Evolutionary conservation across 257 asterid genomes (phyloP).

Genomic region (Solanum ahanhuiri): DNA sequence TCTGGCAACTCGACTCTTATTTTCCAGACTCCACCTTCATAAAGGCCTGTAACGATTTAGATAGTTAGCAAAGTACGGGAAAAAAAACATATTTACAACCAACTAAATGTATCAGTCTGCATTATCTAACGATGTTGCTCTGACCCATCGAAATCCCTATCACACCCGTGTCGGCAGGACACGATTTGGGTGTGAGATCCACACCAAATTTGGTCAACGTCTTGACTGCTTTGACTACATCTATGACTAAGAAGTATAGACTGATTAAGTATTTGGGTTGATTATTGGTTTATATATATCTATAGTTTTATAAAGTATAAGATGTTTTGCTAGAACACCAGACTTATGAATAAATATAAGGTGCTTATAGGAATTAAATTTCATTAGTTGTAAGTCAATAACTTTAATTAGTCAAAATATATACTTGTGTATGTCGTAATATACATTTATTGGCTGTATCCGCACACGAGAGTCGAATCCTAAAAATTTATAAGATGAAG

Average conservation of each 20-base stretch:
- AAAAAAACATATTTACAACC: background rate
- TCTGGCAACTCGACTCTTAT: conserved; percentile 85
- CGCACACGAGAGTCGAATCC: background rate
- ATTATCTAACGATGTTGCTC: background rate
- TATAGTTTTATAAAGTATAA: background rate
- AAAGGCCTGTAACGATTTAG: conserved; percentile 41
- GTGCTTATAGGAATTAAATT: background rate
- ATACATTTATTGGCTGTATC: background rate
- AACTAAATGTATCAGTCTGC: background rate
- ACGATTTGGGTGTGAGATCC: background rate
- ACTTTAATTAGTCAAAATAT: background rate
- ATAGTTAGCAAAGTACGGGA: background rate
- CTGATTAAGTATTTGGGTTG: background rate
- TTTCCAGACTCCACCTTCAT: conserved; percentile 94
- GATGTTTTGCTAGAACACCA: background rate
- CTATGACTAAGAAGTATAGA: background rate
- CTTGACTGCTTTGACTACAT: background rate
- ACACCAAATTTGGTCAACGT: background rate
- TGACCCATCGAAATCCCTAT: background rate
- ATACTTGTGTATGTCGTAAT: background rate
- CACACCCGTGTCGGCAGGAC: background rate
- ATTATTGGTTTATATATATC: background rate
- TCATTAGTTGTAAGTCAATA: background rate
- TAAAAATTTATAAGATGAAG: background rate
- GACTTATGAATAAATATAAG: background rate